Evolutionary conservation across 371 early-diverging fungal species (phyloP).

Genomic region (Lichtheimia ramosa): DNA sequence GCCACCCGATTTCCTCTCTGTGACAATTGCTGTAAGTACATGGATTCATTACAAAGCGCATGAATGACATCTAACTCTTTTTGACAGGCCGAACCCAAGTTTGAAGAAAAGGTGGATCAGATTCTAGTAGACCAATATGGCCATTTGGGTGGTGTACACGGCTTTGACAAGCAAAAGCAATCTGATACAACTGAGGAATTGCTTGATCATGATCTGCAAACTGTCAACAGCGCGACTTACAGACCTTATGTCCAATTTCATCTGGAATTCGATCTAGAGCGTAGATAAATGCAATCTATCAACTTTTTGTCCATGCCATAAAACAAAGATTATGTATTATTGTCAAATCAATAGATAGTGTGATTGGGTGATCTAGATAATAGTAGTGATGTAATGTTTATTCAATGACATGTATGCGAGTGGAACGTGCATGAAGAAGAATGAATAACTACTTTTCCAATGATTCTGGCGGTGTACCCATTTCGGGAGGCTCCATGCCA

Average conservation of each 20-base stretch:
- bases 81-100: slow-evolving; percentile 68
- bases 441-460: slow-evolving; percentile 3
- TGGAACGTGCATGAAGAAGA: not conserved
- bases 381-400: not conserved
- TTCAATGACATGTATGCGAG: not conserved
- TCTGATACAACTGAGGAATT: slow-evolving; percentile 56
- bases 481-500: slow-evolving; percentile 29
- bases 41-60: not conserved
- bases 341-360: no score
- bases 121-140: slow-evolving; percentile 69
- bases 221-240: slow-evolving; percentile 84
- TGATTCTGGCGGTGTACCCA: slow-evolving; percentile 8
- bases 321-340: no score
- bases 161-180: slow-evolving; percentile 29
- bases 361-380: no score
- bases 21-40: slow-evolving; percentile 66
- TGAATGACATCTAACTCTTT: no score
- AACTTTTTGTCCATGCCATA: no score
- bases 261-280: slow-evolving; percentile 60
- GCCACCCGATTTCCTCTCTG: slow-evolving; percentile 91
- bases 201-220: slow-evolving; percentile 79
- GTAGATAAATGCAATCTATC: slow-evolving; percentile 10
- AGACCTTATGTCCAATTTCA: slow-evolving; percentile 88
- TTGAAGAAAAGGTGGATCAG: slow-evolving; percentile 76
- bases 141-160: slow-evolving; percentile 61